Conservation (phyloP, 1,284 basidiomycete species). For the Pyrrhoderma lamaoense region DNA sequence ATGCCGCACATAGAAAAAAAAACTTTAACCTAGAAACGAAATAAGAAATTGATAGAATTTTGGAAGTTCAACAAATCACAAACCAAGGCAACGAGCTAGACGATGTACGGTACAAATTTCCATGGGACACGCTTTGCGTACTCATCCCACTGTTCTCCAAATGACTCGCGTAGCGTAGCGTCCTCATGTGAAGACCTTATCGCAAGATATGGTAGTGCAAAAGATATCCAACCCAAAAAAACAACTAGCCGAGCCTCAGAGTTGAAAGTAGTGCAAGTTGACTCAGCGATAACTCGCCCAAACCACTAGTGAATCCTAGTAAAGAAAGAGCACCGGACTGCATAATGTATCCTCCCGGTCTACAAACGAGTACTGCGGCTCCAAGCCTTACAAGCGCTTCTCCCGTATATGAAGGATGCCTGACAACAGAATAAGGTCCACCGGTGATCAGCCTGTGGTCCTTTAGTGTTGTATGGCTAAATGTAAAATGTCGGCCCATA, state of each 20-base stretch:
- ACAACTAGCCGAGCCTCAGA: conserved; percentile 2
- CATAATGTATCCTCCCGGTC: not conserved
- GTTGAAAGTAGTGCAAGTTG: not conserved
- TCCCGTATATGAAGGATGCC: conserved; percentile 15
- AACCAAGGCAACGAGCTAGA: not conserved
- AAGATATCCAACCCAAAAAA: conserved; percentile 8
- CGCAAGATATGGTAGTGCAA: conserved; percentile 7
- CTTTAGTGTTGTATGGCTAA: conserved; percentile 14
- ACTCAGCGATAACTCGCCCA: not conserved
- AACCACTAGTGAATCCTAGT: not conserved
- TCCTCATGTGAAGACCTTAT: conserved; percentile 17
- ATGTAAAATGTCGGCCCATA: conserved; percentile 14
- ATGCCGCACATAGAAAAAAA: too few relatives aligned
- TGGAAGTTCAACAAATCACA: too few relatives aligned
- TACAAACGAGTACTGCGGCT: conserved; percentile 3
- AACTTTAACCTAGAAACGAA: too few relatives aligned
- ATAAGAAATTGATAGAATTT: too few relatives aligned
- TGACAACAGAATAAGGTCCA: conserved; percentile 14
- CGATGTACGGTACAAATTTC: conserved; percentile 17
- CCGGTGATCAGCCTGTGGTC: conserved; percentile 10
- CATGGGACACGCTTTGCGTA: conserved; percentile 18
- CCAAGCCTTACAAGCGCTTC: conserved; percentile 9
- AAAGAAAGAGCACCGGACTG: conserved; percentile 2
- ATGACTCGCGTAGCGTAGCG: conserved; percentile 15
- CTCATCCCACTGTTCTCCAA: conserved; percentile 19